Evolutionary conservation across 2,329 filamentous ascomycete genomes (phyloP).

Genomic region (Geoglossum cookeanum): DNA sequence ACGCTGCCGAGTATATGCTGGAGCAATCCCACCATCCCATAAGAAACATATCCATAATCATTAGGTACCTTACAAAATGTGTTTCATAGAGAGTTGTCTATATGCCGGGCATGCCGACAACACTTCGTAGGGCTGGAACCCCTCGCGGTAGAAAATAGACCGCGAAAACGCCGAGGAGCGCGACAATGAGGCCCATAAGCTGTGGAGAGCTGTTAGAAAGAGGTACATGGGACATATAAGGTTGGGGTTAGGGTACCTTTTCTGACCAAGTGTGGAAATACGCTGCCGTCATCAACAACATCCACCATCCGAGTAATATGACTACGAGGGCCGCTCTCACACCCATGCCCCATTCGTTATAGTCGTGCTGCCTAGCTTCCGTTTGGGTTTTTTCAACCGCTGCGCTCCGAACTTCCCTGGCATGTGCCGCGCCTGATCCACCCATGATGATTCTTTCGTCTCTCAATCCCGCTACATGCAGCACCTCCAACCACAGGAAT

Average conservation of each 20-base stretch:
- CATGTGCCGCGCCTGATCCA: conserved; percentile 29
- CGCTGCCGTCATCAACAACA: conserved; percentile 95
- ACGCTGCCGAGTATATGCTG: background rate
- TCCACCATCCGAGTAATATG: conserved; percentile 64
- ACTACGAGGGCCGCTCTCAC: conserved; percentile 31
- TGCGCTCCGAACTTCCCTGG: conserved; percentile 17
- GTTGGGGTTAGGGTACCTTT: conserved; percentile 40
- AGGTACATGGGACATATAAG: background rate
- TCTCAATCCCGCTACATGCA: conserved; percentile 32
- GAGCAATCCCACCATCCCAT: background rate
- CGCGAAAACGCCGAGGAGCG: conserved; percentile 27
- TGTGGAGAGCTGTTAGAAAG: conserved; percentile 11
- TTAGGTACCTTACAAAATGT: background rate
- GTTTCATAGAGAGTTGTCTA: conserved; percentile 8
- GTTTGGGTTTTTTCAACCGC: conserved; percentile 7
- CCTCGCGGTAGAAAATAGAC: conserved; percentile 32
- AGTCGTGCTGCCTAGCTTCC: background rate
- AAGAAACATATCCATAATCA: background rate
- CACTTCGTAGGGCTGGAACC: conserved; percentile 23
- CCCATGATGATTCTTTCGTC: conserved; percentile 52
- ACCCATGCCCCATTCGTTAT: conserved; percentile 1
- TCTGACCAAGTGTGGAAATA: conserved; percentile 99
- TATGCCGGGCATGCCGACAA: conserved; percentile 27
- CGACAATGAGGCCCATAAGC: conserved; percentile 31
- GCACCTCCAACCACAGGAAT: conserved; percentile 63